phyloP scores from a whole-genome alignment of 202 grass and related monocot species.

The Bolboschoenoplectus hybrid region DNA sequence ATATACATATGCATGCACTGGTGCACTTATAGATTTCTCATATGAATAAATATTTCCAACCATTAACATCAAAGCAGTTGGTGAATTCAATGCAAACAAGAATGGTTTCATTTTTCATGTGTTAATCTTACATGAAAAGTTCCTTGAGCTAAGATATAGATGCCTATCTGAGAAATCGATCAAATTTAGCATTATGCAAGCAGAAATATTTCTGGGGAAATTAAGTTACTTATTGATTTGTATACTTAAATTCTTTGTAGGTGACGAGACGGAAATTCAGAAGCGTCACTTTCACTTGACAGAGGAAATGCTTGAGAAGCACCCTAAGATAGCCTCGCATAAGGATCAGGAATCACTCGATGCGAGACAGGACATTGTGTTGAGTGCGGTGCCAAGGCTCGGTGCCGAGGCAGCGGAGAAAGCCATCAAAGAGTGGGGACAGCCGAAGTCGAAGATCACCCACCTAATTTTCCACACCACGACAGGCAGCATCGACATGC shows the following conservation, averaged over 20 bases:
- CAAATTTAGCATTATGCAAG: background rate
- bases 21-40: too few relatives aligned
- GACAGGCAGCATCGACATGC: conserved; percentile 34
- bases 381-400: conserved; percentile 34
- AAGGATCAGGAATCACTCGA: conserved; percentile 38
- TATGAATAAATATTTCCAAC: background rate
- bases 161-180: background rate
- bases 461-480: conserved; percentile 41
- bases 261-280: conserved; percentile 34
- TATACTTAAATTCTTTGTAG: background rate
- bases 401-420: conserved; percentile 35
- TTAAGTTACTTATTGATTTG: background rate
- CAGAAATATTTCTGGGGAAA: background rate
- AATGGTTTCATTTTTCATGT: too few relatives aligned
- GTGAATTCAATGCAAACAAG: background rate
- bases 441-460: conserved; percentile 38
- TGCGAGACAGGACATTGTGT: conserved; percentile 31
- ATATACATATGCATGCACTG: background rate
- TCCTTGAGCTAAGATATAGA: background rate
- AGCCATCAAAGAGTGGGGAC: conserved; percentile 44
- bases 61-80: background rate
- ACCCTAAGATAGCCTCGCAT: conserved; percentile 30
- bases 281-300: conserved; percentile 40
- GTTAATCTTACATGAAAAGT: too few relatives aligned
- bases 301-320: conserved; percentile 34